These are phyloP conservation scores for Ophioceras dolichostomum DNA, from an alignment of 2,329 filamentous ascomycete species.

Conservation along the genomic window DNA sequence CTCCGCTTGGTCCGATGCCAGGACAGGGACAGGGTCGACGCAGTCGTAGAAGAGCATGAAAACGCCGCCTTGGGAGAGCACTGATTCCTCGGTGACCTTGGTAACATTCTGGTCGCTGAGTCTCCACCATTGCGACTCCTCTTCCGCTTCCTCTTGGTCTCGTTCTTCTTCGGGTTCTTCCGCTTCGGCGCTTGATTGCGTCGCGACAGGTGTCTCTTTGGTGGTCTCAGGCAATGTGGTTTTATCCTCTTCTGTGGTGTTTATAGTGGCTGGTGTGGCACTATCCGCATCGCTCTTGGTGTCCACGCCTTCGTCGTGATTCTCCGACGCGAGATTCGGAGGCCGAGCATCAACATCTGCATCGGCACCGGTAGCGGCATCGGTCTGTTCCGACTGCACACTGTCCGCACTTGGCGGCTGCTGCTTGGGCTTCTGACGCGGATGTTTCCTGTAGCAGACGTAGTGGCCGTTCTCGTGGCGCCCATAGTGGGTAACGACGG, in stretches of 20 bases:
- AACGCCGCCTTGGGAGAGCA: conserved; percentile 66
- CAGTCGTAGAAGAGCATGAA: conserved; percentile 98
- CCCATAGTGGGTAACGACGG: conserved; percentile 80
- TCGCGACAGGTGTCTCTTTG: no score
- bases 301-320: not conserved
- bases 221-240: conserved; percentile 3
- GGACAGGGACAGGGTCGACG: conserved; percentile 39
- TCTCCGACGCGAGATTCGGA: conserved; percentile 2
- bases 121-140: conserved; percentile 64
- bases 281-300: conserved; percentile 1
- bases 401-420: conserved; percentile 4
- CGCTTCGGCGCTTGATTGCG: no score
- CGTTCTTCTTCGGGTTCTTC: conserved; percentile 10
- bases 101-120: conserved; percentile 82
- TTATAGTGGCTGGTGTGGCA: no score
- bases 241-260: conserved; percentile 7
- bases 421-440: conserved; percentile 10
- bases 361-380: no score
- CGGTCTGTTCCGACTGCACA: no score
- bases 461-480: conserved; percentile 94
- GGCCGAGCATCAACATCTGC: no score
- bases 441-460: conserved; percentile 73
- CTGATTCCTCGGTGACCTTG: conserved; percentile 58
- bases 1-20: conserved; percentile 8
- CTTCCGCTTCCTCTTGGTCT: conserved; percentile 10